phyloP scores from a whole-genome alignment of 352 stramenopile genomes.

The Plasmopara viticola region DNA sequence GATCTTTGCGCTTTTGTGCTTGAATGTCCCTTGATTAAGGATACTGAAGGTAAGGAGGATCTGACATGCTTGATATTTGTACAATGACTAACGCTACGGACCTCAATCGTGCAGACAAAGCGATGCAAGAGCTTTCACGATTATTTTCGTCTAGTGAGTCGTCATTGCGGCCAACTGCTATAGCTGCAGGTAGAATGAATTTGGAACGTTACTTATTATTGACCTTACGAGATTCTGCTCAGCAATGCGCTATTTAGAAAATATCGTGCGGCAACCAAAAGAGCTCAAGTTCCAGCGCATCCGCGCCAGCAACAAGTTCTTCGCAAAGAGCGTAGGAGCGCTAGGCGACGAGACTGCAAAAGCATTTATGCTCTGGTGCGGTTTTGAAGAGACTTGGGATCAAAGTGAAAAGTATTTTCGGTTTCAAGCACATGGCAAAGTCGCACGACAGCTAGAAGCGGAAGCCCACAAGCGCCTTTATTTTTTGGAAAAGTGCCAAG shows the following conservation, averaged over 20 bases:
- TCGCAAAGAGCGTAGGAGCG: slow-evolving; percentile 40
- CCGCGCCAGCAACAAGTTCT: slow-evolving; percentile 67
- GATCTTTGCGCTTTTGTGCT: slow-evolving; percentile 46
- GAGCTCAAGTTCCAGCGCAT: slow-evolving; percentile 71
- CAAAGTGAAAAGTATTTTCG: slow-evolving; percentile 36
- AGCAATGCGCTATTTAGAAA: slow-evolving; percentile 62
- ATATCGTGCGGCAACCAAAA: slow-evolving; percentile 44
- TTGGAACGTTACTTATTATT: slow-evolving; percentile 1
- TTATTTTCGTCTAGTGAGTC: slow-evolving; percentile 11
- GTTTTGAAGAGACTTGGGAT: slow-evolving; percentile 28
- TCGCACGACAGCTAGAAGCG: slow-evolving; percentile 11
- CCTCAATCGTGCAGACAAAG: slow-evolving; percentile 14
- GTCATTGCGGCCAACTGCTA: slow-evolving; percentile 19
- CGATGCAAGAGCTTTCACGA: slow-evolving; percentile 18
- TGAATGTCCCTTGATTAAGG: slow-evolving; percentile 10
- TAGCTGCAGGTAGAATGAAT: slow-evolving; percentile 29
- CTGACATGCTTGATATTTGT: background rate
- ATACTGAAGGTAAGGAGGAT: slow-evolving; percentile 18
- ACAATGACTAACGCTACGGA: background rate
- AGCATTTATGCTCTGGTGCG: slow-evolving; percentile 46
- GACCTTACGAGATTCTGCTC: slow-evolving; percentile 3
- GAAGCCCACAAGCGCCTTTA: slow-evolving; percentile 27
- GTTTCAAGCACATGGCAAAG: slow-evolving; percentile 2
- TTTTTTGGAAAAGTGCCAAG: slow-evolving; percentile 11
- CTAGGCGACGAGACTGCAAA: slow-evolving; percentile 15